These are phyloP conservation scores for Leccinum subgranulosum DNA, from an alignment of 768 basidiomycete species.

Conservation along the genomic window DNA sequence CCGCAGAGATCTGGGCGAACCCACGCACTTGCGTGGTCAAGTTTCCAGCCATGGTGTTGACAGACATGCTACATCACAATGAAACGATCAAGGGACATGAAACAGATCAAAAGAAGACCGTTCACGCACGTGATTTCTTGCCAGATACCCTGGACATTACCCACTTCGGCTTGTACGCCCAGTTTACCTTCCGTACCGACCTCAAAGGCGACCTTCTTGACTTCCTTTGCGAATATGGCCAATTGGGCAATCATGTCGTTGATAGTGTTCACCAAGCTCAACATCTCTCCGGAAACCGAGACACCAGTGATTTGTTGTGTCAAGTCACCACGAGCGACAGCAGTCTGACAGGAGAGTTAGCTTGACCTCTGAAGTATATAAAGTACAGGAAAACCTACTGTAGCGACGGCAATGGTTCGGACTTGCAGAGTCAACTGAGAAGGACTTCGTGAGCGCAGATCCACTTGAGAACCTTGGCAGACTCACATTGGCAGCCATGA, in stretches of 20 bases:
- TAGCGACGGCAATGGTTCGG: slow-evolving; percentile 88
- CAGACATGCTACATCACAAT: slow-evolving; percentile 63
- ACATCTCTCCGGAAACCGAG: slow-evolving; percentile 91
- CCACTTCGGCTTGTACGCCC: slow-evolving; percentile 96
- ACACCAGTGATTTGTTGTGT: slow-evolving; percentile 92
- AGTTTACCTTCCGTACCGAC: slow-evolving; percentile 99
- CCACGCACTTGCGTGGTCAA: slow-evolving; percentile 98
- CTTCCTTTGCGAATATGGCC: slow-evolving; percentile 70
- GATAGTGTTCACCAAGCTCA: slow-evolving; percentile 96
- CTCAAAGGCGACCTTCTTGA: slow-evolving; percentile 95
- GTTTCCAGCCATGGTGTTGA: slow-evolving; percentile 97
- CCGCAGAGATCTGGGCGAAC: slow-evolving; percentile 97
- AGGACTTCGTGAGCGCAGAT: slow-evolving; percentile 2
- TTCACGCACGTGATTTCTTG: slow-evolving; percentile 90
- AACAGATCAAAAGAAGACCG: background rate
- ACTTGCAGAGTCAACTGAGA: slow-evolving; percentile 86
- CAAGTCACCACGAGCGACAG: slow-evolving; percentile 91
- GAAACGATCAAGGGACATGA: background rate
- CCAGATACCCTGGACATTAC: slow-evolving; percentile 97
- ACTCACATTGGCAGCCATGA: slow-evolving; percentile 89
- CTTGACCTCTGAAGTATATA: background rate
- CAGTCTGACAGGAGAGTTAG: slow-evolving; percentile 49
- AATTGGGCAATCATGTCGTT: slow-evolving; percentile 80
- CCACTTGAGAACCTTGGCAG: background rate
- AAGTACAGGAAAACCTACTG: slow-evolving; percentile 45